Conservation (phyloP, 208 protist species). For the Trypanosoma brucei region DNA sequence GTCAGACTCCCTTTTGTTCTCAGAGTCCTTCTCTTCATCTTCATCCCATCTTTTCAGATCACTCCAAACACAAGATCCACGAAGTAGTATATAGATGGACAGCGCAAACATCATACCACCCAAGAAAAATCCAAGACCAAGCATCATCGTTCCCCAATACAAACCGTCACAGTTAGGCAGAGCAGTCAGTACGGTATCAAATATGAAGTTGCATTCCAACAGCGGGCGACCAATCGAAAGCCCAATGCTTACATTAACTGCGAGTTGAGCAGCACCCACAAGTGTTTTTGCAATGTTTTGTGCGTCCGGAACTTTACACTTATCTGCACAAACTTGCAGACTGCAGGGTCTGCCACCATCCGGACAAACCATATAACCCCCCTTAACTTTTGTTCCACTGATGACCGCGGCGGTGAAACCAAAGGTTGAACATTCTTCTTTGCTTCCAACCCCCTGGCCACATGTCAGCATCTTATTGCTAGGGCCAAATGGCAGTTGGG, state of each 20-base stretch:
- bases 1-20: no score
- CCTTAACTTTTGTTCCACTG: background rate
- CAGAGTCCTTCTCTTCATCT: no score
- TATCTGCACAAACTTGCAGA: constrained; percentile 9
- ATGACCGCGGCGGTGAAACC: background rate
- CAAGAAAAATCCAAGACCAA: constrained; percentile 67
- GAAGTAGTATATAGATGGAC: constrained; percentile 55
- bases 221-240: constrained; percentile 51
- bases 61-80: constrained; percentile 20
- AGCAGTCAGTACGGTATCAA: constrained; percentile 45
- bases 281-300: constrained; percentile 27
- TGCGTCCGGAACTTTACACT: constrained; percentile 12
- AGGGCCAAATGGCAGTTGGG: background rate
- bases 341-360: background rate
- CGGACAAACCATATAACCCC: background rate
- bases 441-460: constrained; percentile 4
- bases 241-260: constrained; percentile 47
- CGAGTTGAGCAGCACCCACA: constrained; percentile 22
- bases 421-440: constrained; percentile 33
- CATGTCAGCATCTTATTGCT: constrained; percentile 1
- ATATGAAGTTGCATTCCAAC: constrained; percentile 68
- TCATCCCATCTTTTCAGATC: background rate
- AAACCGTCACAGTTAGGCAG: constrained; percentile 18
- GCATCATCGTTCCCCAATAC: constrained; percentile 20
- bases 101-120: constrained; percentile 65